Evolutionary conservation across 2,329 filamentous ascomycete species (phyloP).

Genomic region (Chrysoporthe austroafricana): DNA sequence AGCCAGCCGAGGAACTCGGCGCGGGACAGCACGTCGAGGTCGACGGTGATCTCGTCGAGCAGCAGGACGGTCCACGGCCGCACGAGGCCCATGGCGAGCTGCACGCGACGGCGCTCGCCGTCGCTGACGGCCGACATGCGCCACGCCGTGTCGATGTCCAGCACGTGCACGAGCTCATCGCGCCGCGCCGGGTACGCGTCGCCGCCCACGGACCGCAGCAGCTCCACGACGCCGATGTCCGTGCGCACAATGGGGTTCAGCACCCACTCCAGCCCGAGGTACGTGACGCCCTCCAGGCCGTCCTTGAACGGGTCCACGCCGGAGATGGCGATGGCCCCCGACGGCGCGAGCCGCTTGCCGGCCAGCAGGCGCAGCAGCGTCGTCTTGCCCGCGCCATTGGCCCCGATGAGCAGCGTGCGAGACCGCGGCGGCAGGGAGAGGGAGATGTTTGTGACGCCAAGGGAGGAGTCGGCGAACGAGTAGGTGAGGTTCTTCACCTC

Average conservation of each 20-base stretch:
- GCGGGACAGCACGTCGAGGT: constrained; percentile 85
- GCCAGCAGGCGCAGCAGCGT: constrained; percentile 92
- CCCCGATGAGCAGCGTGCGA: constrained; percentile 89
- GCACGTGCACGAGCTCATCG: constrained; percentile 83
- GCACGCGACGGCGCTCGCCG: constrained; percentile 87
- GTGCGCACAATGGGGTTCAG: constrained; percentile 94
- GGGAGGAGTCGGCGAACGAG: constrained; percentile 82
- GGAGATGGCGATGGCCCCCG: constrained; percentile 72
- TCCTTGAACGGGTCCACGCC: constrained; percentile 92
- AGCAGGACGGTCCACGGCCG: constrained; percentile 90
- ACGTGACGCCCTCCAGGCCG: constrained; percentile 90
- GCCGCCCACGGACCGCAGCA: constrained; percentile 84
- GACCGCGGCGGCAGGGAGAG: constrained; percentile 81
- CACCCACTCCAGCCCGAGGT: constrained; percentile 97
- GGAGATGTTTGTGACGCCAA: constrained; percentile 74
- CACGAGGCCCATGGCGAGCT: constrained; percentile 93
- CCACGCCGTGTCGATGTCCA: constrained; percentile 92
- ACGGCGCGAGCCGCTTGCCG: constrained; percentile 89
- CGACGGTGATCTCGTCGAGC: constrained; percentile 95
- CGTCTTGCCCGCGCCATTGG: constrained; percentile 97
- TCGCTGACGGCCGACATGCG: constrained; percentile 96
- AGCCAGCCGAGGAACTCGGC: constrained; percentile 86
- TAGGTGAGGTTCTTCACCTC: constrained; percentile 79
- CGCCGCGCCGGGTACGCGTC: constrained; percentile 79
- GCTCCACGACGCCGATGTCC: constrained; percentile 87